Conservation (phyloP, 2,329 filamentous ascomycete species). For the Diaporthe ampelina region DNA sequence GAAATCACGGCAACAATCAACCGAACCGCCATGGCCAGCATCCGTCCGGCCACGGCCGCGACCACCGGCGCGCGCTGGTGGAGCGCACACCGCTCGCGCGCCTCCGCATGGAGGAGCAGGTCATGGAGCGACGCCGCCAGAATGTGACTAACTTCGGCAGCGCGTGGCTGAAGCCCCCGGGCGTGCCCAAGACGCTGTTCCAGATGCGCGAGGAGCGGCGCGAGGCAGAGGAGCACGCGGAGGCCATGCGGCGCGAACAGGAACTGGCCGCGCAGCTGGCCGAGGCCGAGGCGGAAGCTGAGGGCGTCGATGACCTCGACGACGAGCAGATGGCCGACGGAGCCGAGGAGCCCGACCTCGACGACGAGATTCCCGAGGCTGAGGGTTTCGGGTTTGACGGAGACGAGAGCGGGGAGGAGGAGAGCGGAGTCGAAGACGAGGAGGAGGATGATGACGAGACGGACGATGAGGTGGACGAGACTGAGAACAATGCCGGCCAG, state of each 20-base stretch:
- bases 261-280: constrained; percentile 81
- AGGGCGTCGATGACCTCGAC: constrained; percentile 47
- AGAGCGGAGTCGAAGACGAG: constrained; percentile 58
- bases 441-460: constrained; percentile 59
- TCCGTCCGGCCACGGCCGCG: constrained; percentile 53
- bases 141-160: constrained; percentile 91
- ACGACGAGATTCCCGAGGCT: constrained; percentile 81
- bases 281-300: constrained; percentile 69
- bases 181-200: constrained; percentile 89
- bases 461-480: constrained; percentile 53
- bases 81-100: constrained; percentile 75
- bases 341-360: constrained; percentile 70
- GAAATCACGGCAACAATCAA: constrained; percentile 48
- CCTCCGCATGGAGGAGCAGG: constrained; percentile 82
- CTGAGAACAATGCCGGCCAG: constrained; percentile 48
- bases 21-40: constrained; percentile 44
- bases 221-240: constrained; percentile 88
- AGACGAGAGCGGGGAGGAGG: constrained; percentile 56
- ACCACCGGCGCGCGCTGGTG: constrained; percentile 51
- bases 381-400: constrained; percentile 68
- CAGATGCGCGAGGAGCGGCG: constrained; percentile 90
- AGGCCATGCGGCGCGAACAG: constrained; percentile 78
- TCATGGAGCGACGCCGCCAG: constrained; percentile 80
- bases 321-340: constrained; percentile 58
- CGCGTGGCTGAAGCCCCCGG: constrained; percentile 91